phyloP scores from a whole-genome alignment of 345 rosid species.

The Geranium rotundifolium region DNA sequence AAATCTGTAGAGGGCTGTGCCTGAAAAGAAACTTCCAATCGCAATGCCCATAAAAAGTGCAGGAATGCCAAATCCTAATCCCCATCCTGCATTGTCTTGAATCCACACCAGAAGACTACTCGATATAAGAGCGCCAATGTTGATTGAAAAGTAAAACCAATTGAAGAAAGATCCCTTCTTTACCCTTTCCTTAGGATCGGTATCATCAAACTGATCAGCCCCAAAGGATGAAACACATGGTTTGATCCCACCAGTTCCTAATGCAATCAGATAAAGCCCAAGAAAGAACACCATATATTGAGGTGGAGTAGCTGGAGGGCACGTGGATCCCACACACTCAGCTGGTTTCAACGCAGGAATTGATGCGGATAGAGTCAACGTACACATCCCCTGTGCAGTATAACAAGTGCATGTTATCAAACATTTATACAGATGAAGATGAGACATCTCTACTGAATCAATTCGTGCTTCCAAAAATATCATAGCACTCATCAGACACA shows the following conservation, averaged over 20 bases:
- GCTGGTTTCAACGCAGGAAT: conserved; percentile 1
- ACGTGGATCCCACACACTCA: conserved; percentile 3
- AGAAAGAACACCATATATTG: conserved; percentile 1
- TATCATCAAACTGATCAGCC: too few relatives aligned
- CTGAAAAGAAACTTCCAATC: conserved; percentile 29
- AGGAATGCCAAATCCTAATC: conserved; percentile 37
- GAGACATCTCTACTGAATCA: too few relatives aligned
- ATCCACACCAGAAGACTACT: conserved; percentile 34
- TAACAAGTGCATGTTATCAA: too few relatives aligned
- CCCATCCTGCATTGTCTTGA: conserved; percentile 43
- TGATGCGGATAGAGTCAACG: background rate
- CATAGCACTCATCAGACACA: too few relatives aligned
- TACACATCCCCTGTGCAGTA: too few relatives aligned
- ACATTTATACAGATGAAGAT: too few relatives aligned
- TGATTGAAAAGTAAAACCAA: too few relatives aligned
- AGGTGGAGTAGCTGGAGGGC: conserved; percentile 1
- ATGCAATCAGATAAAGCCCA: conserved; percentile 7
- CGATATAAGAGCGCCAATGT: conserved; percentile 36
- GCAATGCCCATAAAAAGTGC: conserved; percentile 39
- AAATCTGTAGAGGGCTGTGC: conserved; percentile 34
- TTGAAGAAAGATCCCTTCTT: too few relatives aligned
- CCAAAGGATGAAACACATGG: too few relatives aligned
- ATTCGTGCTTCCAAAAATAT: too few relatives aligned
- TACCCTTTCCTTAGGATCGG: too few relatives aligned
- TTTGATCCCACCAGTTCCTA: too few relatives aligned